These are phyloP conservation scores for Sutorius eximius DNA, from an alignment of 1,284 basidiomycete species.

Conservation along the genomic window DNA sequence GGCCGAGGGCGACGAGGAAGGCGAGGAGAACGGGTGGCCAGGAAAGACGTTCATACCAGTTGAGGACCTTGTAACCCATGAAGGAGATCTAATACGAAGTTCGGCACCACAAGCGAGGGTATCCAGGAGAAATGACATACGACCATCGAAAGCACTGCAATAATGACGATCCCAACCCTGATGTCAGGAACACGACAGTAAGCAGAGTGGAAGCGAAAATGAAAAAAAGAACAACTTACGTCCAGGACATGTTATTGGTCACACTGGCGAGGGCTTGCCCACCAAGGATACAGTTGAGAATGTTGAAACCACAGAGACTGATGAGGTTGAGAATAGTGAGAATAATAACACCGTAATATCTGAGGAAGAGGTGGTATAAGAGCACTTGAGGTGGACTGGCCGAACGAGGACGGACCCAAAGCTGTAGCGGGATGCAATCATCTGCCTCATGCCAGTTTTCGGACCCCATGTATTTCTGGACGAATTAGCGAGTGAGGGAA, in stretches of 20 bases:
- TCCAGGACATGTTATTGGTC: constrained; percentile 65
- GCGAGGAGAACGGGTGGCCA: constrained; percentile 81
- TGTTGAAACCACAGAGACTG: constrained; percentile 70
- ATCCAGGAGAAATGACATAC: constrained; percentile 41
- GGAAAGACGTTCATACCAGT: constrained; percentile 73
- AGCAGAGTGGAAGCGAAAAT: constrained; percentile 7
- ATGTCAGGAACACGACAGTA: constrained; percentile 3
- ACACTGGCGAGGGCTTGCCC: constrained; percentile 79
- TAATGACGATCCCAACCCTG: constrained; percentile 88
- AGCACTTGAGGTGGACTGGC: neutral
- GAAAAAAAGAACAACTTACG: constrained; percentile 41
- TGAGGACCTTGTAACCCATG: constrained; percentile 75
- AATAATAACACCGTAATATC: constrained; percentile 66
- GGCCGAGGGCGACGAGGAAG: constrained; percentile 73
- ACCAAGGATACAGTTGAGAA: constrained; percentile 76
- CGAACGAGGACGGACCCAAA: constrained; percentile 57
- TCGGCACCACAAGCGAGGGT: neutral
- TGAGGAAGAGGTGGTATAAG: constrained; percentile 27
- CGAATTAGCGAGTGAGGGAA: neutral
- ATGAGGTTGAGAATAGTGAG: constrained; percentile 66
- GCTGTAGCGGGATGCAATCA: constrained; percentile 77
- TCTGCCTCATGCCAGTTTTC: constrained; percentile 83
- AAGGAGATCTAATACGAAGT: constrained; percentile 61
- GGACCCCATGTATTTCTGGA: constrained; percentile 81
- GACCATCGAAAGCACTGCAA: constrained; percentile 73